Percentiles rank a stretch among this genome's conserved stretches.
These are phyloP conservation scores for Narthecium ossifragum DNA, from an alignment of 106 monocot genomes.

Conservation along the genomic window DNA sequence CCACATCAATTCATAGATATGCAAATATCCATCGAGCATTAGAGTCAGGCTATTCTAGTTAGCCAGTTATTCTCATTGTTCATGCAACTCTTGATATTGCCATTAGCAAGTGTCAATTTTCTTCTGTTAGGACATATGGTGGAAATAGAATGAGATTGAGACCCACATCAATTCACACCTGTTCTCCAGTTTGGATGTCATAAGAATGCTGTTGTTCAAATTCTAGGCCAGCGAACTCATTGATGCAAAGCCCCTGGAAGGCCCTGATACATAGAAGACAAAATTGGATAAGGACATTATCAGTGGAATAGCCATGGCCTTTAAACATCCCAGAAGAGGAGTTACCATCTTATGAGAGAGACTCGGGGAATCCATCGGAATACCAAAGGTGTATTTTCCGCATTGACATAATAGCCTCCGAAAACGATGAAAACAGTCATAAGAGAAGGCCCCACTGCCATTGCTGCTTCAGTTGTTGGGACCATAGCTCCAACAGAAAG, in stretches of 20 bases:
- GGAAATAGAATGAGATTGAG: too few relatives aligned
- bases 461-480: constrained; percentile 94
- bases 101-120: too few relatives aligned
- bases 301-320: too few relatives aligned
- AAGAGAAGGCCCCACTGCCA: constrained; percentile 96
- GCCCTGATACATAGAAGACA: constrained; percentile 49
- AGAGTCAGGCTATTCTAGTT: too few relatives aligned
- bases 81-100: too few relatives aligned
- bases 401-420: constrained; percentile 96
- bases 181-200: constrained; percentile 91
- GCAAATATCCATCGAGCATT: too few relatives aligned
- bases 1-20: too few relatives aligned
- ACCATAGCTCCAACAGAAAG: constrained; percentile 96
- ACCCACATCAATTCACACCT: too few relatives aligned
- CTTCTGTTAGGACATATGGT: too few relatives aligned
- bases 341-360: constrained; percentile 96
- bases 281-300: too few relatives aligned
- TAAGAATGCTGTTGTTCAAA: constrained; percentile 78
- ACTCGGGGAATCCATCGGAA: constrained; percentile 93
- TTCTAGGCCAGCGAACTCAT: constrained; percentile 83
- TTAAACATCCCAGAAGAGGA: too few relatives aligned
- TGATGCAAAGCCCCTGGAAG: constrained; percentile 92
- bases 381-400: constrained; percentile 81
- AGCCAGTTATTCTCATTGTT: too few relatives aligned
- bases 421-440: constrained; percentile 99